Evolutionary conservation across 169 alveolate species (phyloP).

Genomic region (Babesia divergens): DNA sequence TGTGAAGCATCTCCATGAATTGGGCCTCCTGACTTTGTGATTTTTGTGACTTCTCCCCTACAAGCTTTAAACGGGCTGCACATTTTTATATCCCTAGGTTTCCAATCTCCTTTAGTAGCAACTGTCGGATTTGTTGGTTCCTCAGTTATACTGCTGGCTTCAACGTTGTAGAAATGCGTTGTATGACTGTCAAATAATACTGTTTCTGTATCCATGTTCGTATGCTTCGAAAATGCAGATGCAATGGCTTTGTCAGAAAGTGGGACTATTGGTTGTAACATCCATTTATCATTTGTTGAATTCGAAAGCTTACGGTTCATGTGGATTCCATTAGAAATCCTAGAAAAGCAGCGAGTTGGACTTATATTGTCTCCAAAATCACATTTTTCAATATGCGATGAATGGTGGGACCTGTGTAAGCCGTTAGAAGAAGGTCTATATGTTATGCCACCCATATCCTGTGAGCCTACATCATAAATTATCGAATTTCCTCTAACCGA

Average conservation of each 20-base stretch:
- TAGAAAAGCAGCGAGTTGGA: not conserved
- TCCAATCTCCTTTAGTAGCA: conserved; percentile 1
- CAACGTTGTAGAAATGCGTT: not conserved
- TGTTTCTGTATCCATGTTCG: not conserved
- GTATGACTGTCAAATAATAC: not conserved
- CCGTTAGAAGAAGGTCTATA: conserved; percentile 18
- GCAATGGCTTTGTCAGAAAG: conserved; percentile 23
- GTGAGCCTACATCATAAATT: not conserved
- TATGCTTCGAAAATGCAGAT: not conserved
- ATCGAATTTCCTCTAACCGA: not conserved
- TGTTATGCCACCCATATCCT: not conserved
- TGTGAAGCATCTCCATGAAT: not conserved
- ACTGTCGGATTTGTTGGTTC: not conserved
- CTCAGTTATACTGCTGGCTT: not conserved
- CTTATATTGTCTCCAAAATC: not conserved
- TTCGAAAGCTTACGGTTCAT: not conserved
- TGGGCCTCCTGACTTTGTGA: conserved; percentile 3
- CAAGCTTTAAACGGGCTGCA: conserved; percentile 41
- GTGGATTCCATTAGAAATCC: not conserved
- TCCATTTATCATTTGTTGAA: not conserved
- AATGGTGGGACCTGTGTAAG: conserved; percentile 3
- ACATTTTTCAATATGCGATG: not conserved
- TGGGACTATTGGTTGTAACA: not conserved
- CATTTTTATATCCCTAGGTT: conserved; percentile 29
- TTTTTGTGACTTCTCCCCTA: conserved; percentile 6